phyloP scores from a whole-genome alignment of 495 filamentous ascomycete species.

The Stereocaulon alpinum region DNA sequence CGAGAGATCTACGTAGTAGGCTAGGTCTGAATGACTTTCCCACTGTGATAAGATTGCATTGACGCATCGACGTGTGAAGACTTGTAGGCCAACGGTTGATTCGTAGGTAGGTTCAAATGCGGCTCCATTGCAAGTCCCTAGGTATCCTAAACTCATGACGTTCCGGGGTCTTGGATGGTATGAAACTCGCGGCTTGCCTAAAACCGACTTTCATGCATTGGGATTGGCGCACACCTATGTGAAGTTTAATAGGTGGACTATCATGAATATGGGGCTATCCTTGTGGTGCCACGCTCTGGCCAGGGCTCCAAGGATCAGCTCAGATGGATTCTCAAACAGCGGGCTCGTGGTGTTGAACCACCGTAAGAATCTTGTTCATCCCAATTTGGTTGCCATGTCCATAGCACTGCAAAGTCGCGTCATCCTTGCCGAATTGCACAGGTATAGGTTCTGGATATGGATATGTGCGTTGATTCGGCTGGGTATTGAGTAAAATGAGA shows the following conservation, averaged over 20 bases:
- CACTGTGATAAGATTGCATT: constrained; percentile 4
- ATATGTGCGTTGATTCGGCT: neutral
- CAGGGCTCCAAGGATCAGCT: neutral
- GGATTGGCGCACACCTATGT: neutral
- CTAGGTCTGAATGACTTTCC: neutral
- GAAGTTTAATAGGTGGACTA: neutral
- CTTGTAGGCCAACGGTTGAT: neutral
- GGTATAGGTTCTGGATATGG: neutral
- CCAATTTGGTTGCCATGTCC: neutral
- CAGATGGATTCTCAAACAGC: too few relatives aligned
- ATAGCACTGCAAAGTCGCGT: constrained; percentile 8
- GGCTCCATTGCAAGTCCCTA: neutral
- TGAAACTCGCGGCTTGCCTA: neutral
- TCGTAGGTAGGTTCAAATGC: neutral
- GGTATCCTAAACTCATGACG: neutral
- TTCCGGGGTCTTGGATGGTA: neutral
- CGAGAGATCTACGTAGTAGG: too few relatives aligned
- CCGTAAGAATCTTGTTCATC: neutral
- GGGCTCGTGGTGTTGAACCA: neutral
- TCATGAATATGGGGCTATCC: neutral
- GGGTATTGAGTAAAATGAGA: neutral
- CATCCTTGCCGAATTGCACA: constrained; percentile 8
- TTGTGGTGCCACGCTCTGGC: constrained; percentile 1
- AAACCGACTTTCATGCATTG: too few relatives aligned
- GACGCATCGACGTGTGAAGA: neutral